Evolutionary conservation across 805 yeast species (phyloP), one percentile per base, ranked within the genome.

Genomic region (Jamesozyma rosinii): DNA sequence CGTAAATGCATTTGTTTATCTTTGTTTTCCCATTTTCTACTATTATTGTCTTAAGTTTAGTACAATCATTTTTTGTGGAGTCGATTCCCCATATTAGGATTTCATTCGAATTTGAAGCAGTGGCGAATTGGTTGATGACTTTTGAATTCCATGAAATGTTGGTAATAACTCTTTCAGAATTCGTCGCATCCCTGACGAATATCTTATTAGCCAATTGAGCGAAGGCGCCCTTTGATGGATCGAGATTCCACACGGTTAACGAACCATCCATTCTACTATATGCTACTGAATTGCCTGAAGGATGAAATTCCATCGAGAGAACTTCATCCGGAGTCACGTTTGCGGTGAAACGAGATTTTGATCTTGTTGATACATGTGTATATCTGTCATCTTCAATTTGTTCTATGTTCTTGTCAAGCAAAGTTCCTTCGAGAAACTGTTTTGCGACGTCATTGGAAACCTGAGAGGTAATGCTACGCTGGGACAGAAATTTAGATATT

Each of bases 261-360:
- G 64, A 53, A 1, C 65, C 64, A 40, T 61, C 66, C 37, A 47
- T 45, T 44, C 65, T 52, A 34, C 58, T 50, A 42, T 59, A 61
- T 0, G 58, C 64, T 21, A 58, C 17, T n/a, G 39, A 43, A 3
- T 46, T 45, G 4, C 62, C 64, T 14, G 57, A 36, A 1, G 57
- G 56, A 38, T 60, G 58, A 24, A 58, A 54, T 21, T 58, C 57
- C 6, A 60, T n/a, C 0, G 59, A 36, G 2, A 52, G 8, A 2
- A 59, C 42, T 30, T 53, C 57, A 38, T 58, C 55, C 3, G 52
- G 49, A 2, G 46, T 35, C 3, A 48, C 15, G 8, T 47, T 31
- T 9, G 46, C 18, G 5, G 48, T 42, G 44, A 58, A 58, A 17
- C 62, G 44, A 14, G 65, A 55, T 29, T 49, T 49, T 4, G 50